These are phyloP conservation scores for Hypoxylon intermedium DNA, from an alignment of 495 filamentous ascomycete species.

Conservation along the genomic window DNA sequence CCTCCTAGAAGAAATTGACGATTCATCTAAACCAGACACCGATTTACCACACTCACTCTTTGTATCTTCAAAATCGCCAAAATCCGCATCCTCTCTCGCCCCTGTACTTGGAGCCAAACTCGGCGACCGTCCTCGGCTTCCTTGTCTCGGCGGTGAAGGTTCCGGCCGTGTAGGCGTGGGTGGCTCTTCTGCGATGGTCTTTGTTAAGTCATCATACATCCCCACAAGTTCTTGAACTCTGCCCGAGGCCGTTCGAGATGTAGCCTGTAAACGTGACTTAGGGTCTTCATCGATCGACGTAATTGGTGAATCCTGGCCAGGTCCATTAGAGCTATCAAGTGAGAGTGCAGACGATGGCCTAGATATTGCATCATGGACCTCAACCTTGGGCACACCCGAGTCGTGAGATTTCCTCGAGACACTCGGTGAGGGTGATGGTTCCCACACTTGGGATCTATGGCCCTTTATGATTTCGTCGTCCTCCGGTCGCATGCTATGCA, in stretches of 20 bases:
- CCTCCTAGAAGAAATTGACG: conserved; percentile 1
- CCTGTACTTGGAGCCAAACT: conserved; percentile 15
- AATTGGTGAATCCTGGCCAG: conserved; percentile 58
- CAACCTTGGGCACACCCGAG: conserved; percentile 7
- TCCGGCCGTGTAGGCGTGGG: conserved; percentile 26
- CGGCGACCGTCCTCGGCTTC: conserved; percentile 12
- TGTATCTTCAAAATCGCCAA: conserved; percentile 62
- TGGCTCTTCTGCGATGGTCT: conserved; percentile 44
- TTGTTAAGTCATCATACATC: conserved; percentile 55
- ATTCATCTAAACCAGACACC: conserved; percentile 15
- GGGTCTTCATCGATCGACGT: conserved; percentile 62
- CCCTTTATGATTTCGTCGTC: background rate
- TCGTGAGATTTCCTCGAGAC: conserved; percentile 2
- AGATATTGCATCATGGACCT: conserved; percentile 39
- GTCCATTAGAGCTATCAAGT: conserved; percentile 49
- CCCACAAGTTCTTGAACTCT: conserved; percentile 58
- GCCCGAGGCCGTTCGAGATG: conserved; percentile 41
- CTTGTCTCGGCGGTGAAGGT: conserved; percentile 14
- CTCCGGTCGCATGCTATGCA: background rate
- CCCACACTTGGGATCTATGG: background rate
- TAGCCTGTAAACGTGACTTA: conserved; percentile 36
- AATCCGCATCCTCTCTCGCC: conserved; percentile 50
- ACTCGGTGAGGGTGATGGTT: background rate
- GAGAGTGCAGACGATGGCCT: conserved; percentile 51
- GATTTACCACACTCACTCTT: conserved; percentile 41